Evolutionary conservation across 2,329 filamentous ascomycete genomes (phyloP), one percentile per base, ranked within the genome.

Genomic region (Kalaharituber pfeilii): DNA sequence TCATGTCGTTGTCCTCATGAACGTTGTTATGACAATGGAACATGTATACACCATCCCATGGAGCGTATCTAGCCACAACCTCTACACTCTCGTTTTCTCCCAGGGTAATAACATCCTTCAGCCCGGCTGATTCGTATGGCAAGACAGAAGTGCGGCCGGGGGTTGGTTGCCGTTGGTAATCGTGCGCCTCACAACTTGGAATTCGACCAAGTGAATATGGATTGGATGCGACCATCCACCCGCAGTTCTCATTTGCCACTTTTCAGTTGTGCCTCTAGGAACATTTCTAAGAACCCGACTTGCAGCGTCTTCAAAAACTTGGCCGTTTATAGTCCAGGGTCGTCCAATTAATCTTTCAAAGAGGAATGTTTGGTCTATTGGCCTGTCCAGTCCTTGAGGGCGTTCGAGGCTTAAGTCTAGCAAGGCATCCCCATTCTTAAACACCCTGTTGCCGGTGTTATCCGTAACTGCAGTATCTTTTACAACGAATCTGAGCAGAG

Each of bases 171-270:
- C 18, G 8, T 50, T 29, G 2, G 47, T 27, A 2, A 72, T 72
- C 0, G 63, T 69, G n/a, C 77, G 73, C 5, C 66, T 68, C 15
- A 78, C 58, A 28, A 80, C 68, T 53, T 73, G 71, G 64, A 80
- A 75, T 60, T 79, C 76, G 47, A 80, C 72, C 1, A 80, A 69
- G 61, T 80, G 77, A 45, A 79, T 72, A 63, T 80, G 77, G 18
- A 74, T 66, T 9, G 62, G 76, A 59, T 79, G 76, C 1, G 71
- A 70, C 64, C 73, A 75, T 15, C 70, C 72, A 13, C 70, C 73
- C n/a, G 68, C 69, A n/a, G 67, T 67, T 61, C 78, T 76, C 2
- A 76, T 66, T 60, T 71, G 68, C 73, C 73, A 76, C 54, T 72
- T 68, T 65, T 76, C 70, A 7, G 72, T 69, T 3, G 70, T 71